Conservation (phyloP, 139 green algal species). For the Penium margaritaceum region DNA sequence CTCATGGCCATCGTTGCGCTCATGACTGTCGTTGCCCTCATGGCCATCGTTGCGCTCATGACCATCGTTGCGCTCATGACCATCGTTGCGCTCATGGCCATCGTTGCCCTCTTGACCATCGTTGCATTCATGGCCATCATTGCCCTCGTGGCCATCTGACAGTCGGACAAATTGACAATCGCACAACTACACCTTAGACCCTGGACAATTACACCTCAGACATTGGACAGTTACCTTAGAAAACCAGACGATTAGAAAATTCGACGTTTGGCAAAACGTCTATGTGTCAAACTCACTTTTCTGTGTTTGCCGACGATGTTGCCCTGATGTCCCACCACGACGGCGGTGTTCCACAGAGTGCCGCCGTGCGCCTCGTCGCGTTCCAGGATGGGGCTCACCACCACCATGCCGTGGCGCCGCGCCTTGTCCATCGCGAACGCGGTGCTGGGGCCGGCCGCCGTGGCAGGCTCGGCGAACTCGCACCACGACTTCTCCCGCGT, state of each 20-base stretch:
- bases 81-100: too few species aligned
- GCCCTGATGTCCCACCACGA: conserved; percentile 83
- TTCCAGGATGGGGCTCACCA: conserved; percentile 81
- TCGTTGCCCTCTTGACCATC: too few species aligned
- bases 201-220: too few species aligned
- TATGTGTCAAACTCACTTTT: conserved; percentile 32
- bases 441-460: conserved; percentile 20
- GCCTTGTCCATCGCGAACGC: conserved; percentile 56
- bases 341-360: conserved; percentile 94
- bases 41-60: conserved; percentile 73
- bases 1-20: conserved; percentile 60
- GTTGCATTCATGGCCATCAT: too few species aligned
- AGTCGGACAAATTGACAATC: too few species aligned
- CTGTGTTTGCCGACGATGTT: conserved; percentile 50
- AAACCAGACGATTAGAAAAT: too few species aligned
- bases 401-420: conserved; percentile 71
- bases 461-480: conserved; percentile 80
- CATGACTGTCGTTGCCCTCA: conserved; percentile 82
- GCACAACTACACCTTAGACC: conserved; percentile 4
- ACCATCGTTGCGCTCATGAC: too few species aligned
- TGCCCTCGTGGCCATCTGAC: too few species aligned
- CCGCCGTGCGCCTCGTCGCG: conserved; percentile 61
- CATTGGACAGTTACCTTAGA: too few species aligned
- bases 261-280: too few species aligned
- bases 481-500: conserved; percentile 85